Conservation (phyloP, 2,329 filamentous ascomycete genomes). For the Trichocomaceae sp. region DNA sequence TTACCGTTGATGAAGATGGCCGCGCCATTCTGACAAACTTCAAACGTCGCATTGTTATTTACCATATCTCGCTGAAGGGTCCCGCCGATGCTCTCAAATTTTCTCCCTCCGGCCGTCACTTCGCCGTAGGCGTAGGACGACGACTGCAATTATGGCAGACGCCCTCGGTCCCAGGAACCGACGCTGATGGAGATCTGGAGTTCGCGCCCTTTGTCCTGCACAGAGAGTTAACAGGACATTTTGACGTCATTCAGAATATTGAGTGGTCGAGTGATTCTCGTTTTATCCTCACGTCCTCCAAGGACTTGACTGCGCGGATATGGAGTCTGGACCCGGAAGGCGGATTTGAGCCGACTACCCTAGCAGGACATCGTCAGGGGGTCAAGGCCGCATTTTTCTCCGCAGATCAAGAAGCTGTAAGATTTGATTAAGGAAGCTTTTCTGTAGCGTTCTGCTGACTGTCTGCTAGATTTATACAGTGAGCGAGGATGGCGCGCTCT, state of each 20-base stretch:
- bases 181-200: conserved; percentile 73
- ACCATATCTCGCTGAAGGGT: conserved; percentile 93
- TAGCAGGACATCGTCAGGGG: conserved; percentile 84
- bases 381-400: conserved; percentile 97
- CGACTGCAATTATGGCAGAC: conserved; percentile 95
- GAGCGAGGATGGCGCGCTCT: conserved; percentile 94
- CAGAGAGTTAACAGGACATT: conserved; percentile 79
- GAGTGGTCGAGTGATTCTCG: conserved; percentile 95
- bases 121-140: conserved; percentile 79
- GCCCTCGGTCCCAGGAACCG: conserved; percentile 77
- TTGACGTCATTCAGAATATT: conserved; percentile 76
- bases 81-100: conserved; percentile 78
- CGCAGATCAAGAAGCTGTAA: conserved; percentile 72
- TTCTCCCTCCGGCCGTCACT: conserved; percentile 82
- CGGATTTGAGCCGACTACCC: conserved; percentile 79
- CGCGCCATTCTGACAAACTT: conserved; percentile 90
- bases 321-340: conserved; percentile 88
- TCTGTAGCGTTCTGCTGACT: conserved; percentile 4
- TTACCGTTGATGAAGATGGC: conserved; percentile 91
- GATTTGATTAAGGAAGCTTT: conserved; percentile 13
- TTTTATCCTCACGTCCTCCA: conserved; percentile 88
- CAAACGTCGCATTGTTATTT: conserved; percentile 73
- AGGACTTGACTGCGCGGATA: conserved; percentile 86
- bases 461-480: conserved; percentile 69
- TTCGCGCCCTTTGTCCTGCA: conserved; percentile 93